phyloP scores from a whole-genome alignment of 805 yeast species.

The Saturnispora besseyi region DNA sequence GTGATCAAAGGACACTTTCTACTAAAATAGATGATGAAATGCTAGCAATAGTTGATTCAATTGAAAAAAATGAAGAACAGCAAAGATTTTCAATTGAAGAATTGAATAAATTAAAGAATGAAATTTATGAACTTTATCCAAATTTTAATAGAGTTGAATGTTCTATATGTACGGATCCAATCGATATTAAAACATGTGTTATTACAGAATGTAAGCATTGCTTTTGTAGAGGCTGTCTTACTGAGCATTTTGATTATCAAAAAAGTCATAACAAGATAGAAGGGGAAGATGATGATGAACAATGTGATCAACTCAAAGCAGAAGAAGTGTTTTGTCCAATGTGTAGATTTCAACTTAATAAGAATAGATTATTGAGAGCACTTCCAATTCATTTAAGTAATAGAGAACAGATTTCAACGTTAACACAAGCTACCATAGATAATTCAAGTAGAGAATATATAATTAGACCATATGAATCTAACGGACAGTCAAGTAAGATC shows the following conservation, averaged over 20 bases:
- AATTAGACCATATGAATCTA: constrained; percentile 38
- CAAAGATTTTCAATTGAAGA: constrained; percentile 21
- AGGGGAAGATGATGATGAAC: background rate
- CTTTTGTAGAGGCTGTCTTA: constrained; percentile 64
- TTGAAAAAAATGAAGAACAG: constrained; percentile 22
- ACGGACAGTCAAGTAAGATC: constrained; percentile 60
- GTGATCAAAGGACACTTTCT: constrained; percentile 7
- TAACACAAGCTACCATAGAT: constrained; percentile 7
- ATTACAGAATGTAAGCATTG: constrained; percentile 73
- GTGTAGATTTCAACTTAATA: constrained; percentile 53
- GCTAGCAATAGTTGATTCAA: constrained; percentile 14
- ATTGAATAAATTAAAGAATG: constrained; percentile 17
- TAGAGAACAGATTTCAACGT: background rate
- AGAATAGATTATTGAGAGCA: constrained; percentile 39
- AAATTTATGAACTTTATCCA: constrained; percentile 28
- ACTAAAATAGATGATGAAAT: constrained; percentile 17
- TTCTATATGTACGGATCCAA: constrained; percentile 70
- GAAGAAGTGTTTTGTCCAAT: constrained; percentile 58
- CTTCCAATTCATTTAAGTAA: constrained; percentile 9
- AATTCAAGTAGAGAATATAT: constrained; percentile 17
- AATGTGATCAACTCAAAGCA: constrained; percentile 23
- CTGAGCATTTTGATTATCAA: constrained; percentile 70
- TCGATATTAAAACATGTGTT: constrained; percentile 39
- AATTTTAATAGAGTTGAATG: constrained; percentile 53
- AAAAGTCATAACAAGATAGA: constrained; percentile 4